Percentiles rank a stretch among this genome's conserved stretches.
phyloP scores from a whole-genome alignment of 805 yeast species.

The Candida cerambycidarum region DNA sequence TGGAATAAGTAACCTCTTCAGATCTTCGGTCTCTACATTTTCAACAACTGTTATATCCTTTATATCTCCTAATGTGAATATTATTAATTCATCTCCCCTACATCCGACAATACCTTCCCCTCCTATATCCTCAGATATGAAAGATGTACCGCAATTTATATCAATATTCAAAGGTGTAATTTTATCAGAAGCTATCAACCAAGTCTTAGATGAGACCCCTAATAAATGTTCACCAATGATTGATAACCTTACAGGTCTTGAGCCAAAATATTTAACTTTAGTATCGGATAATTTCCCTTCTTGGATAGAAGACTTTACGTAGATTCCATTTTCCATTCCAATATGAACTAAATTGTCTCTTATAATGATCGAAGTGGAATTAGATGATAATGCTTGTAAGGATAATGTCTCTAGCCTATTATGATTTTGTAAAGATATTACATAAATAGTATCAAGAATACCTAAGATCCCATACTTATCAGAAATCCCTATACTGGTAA shows the following conservation, averaged over 20 bases:
- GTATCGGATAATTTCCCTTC: constrained; percentile 68
- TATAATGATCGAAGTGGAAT: constrained; percentile 27
- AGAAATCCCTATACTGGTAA: constrained; percentile 47
- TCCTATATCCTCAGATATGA: constrained; percentile 61
- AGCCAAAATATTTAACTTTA: constrained; percentile 71
- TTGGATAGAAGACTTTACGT: constrained; percentile 54
- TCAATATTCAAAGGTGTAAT: constrained; percentile 47
- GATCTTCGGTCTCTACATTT: background rate
- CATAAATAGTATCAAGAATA: constrained; percentile 66
- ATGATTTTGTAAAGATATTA: constrained; percentile 61
- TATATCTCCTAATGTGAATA: constrained; percentile 52
- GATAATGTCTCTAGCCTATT: constrained; percentile 60
- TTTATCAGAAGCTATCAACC: constrained; percentile 45
- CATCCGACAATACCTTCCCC: constrained; percentile 67
- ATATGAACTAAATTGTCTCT: constrained; percentile 52
- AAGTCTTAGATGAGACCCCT: constrained; percentile 55
- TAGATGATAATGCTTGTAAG: constrained; percentile 64
- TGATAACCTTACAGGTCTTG: constrained; percentile 56
- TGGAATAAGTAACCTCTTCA: background rate
- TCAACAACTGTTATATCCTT: constrained; percentile 38
- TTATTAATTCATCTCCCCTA: constrained; percentile 49
- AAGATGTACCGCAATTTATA: constrained; percentile 49
- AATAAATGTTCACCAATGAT: constrained; percentile 36
- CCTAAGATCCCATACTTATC: constrained; percentile 66
- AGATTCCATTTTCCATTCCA: constrained; percentile 84